phyloP scores from a whole-genome alignment of 208 protist genomes.

The Tritrichomonas foetus region DNA sequence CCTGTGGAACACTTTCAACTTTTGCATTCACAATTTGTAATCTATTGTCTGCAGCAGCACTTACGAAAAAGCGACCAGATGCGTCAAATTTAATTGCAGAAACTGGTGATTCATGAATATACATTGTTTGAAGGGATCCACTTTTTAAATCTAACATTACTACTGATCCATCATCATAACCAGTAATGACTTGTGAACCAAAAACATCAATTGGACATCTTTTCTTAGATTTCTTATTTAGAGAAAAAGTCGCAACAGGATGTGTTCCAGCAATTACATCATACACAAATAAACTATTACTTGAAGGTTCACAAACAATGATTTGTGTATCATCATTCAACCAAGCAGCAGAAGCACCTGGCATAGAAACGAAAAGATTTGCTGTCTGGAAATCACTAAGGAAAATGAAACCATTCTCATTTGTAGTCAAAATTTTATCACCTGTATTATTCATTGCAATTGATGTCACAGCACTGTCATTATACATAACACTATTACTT shows the following conservation, averaged over 20 bases:
- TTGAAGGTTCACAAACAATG: background rate
- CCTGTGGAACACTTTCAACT: background rate
- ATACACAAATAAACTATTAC: background rate
- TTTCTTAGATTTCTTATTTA: background rate
- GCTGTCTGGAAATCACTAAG: background rate
- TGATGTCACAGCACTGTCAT: background rate
- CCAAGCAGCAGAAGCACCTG: background rate
- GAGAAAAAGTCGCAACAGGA: background rate
- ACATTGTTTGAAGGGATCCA: background rate
- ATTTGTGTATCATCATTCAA: background rate
- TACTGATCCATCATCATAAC: background rate
- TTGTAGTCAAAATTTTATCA: background rate
- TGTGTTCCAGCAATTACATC: background rate
- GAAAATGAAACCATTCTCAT: background rate
- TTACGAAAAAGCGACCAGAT: background rate
- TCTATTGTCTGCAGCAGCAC: background rate
- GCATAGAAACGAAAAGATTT: background rate
- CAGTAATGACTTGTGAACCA: background rate
- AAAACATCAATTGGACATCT: background rate
- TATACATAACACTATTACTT: background rate
- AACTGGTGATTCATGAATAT: background rate
- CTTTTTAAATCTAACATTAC: background rate
- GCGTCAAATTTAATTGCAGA: background rate
- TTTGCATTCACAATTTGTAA: background rate
- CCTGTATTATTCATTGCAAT: background rate